phyloP scores from a whole-genome alignment of 805 yeast species.

The Jamesozyma lodderae region DNA sequence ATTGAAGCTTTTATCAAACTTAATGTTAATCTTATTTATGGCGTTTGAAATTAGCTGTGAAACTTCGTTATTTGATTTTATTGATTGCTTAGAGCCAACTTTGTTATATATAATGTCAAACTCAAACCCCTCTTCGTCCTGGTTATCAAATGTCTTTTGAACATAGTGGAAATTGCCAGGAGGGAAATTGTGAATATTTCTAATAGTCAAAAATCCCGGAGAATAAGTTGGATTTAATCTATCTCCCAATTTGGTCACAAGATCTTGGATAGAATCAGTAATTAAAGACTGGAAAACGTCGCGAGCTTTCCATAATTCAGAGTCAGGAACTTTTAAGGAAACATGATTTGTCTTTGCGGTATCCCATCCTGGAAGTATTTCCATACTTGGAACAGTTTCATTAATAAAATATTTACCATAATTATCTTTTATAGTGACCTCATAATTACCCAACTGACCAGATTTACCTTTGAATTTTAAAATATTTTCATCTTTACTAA shows the following conservation, averaged over 20 bases:
- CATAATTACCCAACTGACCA: conserved; percentile 59
- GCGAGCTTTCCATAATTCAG: conserved; percentile 64
- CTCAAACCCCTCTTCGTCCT: conserved; percentile 39
- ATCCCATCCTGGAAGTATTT: conserved; percentile 37
- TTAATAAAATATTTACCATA: conserved; percentile 28
- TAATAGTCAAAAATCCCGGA: conserved; percentile 43
- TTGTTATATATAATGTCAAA: conserved; percentile 59
- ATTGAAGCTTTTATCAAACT: conserved; percentile 47
- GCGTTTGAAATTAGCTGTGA: conserved; percentile 15
- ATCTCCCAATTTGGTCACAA: conserved; percentile 21
- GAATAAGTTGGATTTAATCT: conserved; percentile 22
- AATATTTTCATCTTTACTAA: conserved; percentile 10
- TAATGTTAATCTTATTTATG: conserved; percentile 27
- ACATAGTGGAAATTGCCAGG: conserved; percentile 69
- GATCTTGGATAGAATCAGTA: conserved; percentile 54
- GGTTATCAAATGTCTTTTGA: conserved; percentile 68
- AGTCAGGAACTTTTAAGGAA: conserved; percentile 63
- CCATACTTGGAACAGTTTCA: conserved; percentile 25
- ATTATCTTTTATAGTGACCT: conserved; percentile 49
- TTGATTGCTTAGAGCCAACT: conserved; percentile 34
- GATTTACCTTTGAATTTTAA: conserved; percentile 41
- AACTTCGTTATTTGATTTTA: conserved; percentile 22
- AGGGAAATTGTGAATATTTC: conserved; percentile 49
- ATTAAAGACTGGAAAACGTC: conserved; percentile 65
- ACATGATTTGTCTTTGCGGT: conserved; percentile 55